Evolutionary conservation across 2,329 filamentous ascomycete genomes (phyloP), one percentile per base, ranked within the genome.

Genomic region (Cladosporium austrohemisphaericum): DNA sequence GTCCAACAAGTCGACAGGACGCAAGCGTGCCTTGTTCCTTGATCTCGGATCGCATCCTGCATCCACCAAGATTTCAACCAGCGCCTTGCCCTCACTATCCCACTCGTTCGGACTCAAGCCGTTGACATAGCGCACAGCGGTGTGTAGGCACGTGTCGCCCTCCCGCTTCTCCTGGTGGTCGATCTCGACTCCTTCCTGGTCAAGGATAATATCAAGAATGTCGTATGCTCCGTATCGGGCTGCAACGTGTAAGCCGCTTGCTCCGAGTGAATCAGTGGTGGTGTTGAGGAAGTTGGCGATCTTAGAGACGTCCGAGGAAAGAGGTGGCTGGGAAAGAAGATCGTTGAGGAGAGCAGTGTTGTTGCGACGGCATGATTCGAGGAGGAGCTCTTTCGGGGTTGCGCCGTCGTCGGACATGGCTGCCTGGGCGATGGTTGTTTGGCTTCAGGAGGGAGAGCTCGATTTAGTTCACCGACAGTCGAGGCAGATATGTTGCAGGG

Each of bases 311-410:
- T 73, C 65, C 47, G 71, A 67, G 55, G 67, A 66, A 63, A 80
- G 73, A 1, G 59, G 54, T 19, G 40, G 44, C 57, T 73, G 72
- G 33, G 78, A 71, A 58, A 96, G 77, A 50, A 91, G 79, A 61
- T 93, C 85, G 60, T 80, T 72, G 50, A 97, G 81, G 53, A 97
- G 82, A 47, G 92, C 85, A 58, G 84, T 84, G 72, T 97, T 96
- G 78, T 97, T 92, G 64, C 90, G 82, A 54, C 92, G 88, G 73
- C 88, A 95, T 61, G 93, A 88, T 75, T 95, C 92, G 71, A 97
- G 82, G 60, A 97, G 80, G 63, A 88, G 80, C 74, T 97, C 92
- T 68, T 84, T 79, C 38, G 84, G 81, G 52, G 88, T 88, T 60
- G 92, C 92, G 67, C 92, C 93, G 86, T 95, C 59, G 53, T 64